A percentile compares a stretch with the other conserved stretches of the same genome.
phyloP scores from a whole-genome alignment of 495 filamentous ascomycete genomes.

The Penicillium angulare region DNA sequence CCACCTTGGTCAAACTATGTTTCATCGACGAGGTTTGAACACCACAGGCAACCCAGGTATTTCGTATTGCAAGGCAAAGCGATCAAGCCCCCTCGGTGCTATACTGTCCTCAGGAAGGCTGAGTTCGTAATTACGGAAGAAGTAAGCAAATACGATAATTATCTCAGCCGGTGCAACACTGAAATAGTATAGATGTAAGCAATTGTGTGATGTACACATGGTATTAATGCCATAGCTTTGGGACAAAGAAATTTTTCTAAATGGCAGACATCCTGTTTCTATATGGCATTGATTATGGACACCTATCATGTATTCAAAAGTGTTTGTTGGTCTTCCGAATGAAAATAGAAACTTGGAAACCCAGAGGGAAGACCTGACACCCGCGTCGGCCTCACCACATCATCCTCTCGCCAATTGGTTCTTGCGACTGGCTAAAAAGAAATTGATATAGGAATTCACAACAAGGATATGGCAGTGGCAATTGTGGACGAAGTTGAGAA shows the following conservation, averaged over 20 bases:
- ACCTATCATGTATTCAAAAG: too few relatives aligned
- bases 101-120: background rate
- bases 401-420: background rate
- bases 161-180: conserved; percentile 6
- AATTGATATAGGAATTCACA: background rate
- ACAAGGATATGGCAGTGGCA: background rate
- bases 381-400: too few relatives aligned
- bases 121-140: conserved; percentile 6
- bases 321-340: too few relatives aligned
- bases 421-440: background rate
- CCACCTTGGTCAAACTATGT: too few relatives aligned
- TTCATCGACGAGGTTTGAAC: background rate
- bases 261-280: too few relatives aligned
- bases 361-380: too few relatives aligned
- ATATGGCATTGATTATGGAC: too few relatives aligned
- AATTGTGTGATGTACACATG: too few relatives aligned
- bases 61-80: conserved; percentile 6
- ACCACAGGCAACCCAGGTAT: conserved; percentile 2
- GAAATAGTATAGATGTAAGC: background rate
- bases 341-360: too few relatives aligned
- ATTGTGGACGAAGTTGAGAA: background rate
- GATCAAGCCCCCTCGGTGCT: background rate
- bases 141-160: conserved; percentile 8
- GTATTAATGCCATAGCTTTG: too few relatives aligned
- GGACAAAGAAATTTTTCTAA: too few relatives aligned